Conservation (phyloP, 2,329 filamentous ascomycete genomes). For the Hortaea werneckii region DNA sequence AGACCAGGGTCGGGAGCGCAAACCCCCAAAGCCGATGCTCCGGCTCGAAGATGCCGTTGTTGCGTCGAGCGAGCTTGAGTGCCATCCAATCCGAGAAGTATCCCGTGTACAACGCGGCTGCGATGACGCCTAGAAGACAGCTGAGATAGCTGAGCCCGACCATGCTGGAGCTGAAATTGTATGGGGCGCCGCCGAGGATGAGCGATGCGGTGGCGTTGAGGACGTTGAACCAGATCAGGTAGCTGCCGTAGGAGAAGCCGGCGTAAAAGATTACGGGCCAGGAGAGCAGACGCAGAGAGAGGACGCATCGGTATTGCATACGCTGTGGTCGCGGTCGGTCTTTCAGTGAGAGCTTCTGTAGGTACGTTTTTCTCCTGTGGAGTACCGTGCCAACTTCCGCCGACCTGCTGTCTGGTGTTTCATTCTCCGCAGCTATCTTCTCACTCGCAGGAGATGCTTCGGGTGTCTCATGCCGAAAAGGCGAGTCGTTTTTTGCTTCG, state of each 20-base stretch:
- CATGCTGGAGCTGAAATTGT: slow-evolving; percentile 29
- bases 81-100: slow-evolving; percentile 27
- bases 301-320: slow-evolving; percentile 20
- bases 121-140: slow-evolving; percentile 26
- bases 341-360: slow-evolving; percentile 12
- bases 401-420: background rate
- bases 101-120: slow-evolving; percentile 28
- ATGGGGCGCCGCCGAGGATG: slow-evolving; percentile 28
- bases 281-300: slow-evolving; percentile 27
- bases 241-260: slow-evolving; percentile 32
- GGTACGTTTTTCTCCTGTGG: slow-evolving; percentile 8
- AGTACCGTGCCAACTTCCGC: slow-evolving; percentile 1
- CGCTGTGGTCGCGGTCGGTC: slow-evolving; percentile 15
- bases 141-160: slow-evolving; percentile 31
- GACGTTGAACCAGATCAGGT: slow-evolving; percentile 36
- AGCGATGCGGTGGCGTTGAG: slow-evolving; percentile 34
- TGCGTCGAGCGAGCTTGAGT: slow-evolving; percentile 27
- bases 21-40: slow-evolving; percentile 34
- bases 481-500: background rate
- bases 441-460: background rate
- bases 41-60: slow-evolving; percentile 31
- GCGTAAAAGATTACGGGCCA: slow-evolving; percentile 32
- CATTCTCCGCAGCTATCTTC: background rate
- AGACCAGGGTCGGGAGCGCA: slow-evolving; percentile 30
- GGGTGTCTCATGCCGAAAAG: background rate